A percentile compares a stretch with the other conserved stretches of the same genome.
These are phyloP conservation scores for Aspergillus texensis DNA, from an alignment of 2,329 filamentous ascomycete species.

Conservation along the genomic window DNA sequence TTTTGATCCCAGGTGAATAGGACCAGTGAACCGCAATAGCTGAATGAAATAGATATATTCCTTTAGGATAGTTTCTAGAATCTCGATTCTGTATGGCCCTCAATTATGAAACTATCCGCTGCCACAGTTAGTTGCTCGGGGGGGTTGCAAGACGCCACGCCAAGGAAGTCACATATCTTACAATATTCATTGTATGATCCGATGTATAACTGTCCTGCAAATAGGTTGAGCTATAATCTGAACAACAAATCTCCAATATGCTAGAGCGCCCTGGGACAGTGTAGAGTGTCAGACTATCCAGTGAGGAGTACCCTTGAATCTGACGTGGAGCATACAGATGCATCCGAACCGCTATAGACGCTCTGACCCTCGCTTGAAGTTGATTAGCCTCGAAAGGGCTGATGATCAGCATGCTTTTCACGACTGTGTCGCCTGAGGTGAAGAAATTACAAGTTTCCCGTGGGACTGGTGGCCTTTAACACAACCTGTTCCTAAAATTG, in stretches of 20 bases:
- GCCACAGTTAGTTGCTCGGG: conserved; percentile 28
- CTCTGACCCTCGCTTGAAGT: conserved; percentile 39
- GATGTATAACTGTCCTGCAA: conserved; percentile 70
- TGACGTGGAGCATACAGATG: conserved; percentile 57
- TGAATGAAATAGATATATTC: too few relatives aligned
- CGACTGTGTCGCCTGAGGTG: neutral
- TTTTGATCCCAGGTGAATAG: too few relatives aligned
- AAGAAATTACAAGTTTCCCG: too few relatives aligned
- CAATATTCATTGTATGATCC: conserved; percentile 57
- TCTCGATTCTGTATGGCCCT: too few relatives aligned
- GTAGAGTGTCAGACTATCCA: conserved; percentile 54
- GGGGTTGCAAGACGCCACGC: conserved; percentile 22
- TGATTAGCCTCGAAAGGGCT: conserved; percentile 64
- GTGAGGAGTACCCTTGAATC: conserved; percentile 37
- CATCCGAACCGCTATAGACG: conserved; percentile 47
- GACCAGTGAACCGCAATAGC: too few relatives aligned
- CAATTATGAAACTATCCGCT: conserved; percentile 27
- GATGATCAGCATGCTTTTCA: conserved; percentile 54
- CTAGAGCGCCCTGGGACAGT: conserved; percentile 33
- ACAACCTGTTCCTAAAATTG: too few relatives aligned
- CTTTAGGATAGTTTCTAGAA: too few relatives aligned
- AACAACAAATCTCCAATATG: conserved; percentile 28
- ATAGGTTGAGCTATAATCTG: conserved; percentile 61
- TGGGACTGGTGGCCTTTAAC: too few relatives aligned
- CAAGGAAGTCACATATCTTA: conserved; percentile 24